Percentiles rank a stretch among this genome's conserved stretches.
These are phyloP conservation scores for Geum urbanum DNA, from an alignment of 306 rosid genomes.

Conservation along the genomic window DNA sequence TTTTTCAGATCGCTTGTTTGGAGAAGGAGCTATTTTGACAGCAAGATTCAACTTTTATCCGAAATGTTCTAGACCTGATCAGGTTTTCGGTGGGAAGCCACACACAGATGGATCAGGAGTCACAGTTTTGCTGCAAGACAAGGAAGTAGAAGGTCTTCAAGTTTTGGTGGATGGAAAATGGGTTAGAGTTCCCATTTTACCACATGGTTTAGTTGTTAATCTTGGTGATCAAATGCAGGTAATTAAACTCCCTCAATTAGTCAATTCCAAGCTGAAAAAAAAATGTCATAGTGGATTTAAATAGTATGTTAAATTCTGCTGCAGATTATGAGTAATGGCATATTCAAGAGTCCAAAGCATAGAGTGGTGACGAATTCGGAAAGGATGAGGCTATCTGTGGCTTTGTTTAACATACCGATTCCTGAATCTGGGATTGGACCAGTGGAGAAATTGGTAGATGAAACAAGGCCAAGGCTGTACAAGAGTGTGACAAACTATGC, in stretches of 20 bases:
- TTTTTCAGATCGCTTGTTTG: constrained; percentile 42
- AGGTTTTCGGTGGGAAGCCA: constrained; percentile 55
- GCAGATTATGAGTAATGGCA: constrained; percentile 19
- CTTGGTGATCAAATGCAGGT: constrained; percentile 61
- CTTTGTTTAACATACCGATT: constrained; percentile 13
- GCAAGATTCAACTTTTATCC: constrained; percentile 70
- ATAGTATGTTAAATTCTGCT: background rate
- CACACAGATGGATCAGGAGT: constrained; percentile 68
- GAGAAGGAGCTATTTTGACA: constrained; percentile 32
- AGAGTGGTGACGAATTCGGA: constrained; percentile 19
- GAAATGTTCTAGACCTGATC: constrained; percentile 57
- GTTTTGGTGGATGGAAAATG: constrained; percentile 58
- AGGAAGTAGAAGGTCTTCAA: constrained; percentile 73
- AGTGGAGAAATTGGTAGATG: background rate
- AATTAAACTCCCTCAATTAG: background rate
- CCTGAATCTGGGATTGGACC: constrained; percentile 13
- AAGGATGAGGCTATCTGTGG: constrained; percentile 11
- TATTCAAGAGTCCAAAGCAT: constrained; percentile 22
- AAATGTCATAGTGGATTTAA: background rate
- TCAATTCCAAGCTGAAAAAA: background rate
- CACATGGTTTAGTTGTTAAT: constrained; percentile 57
- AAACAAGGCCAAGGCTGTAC: constrained; percentile 9
- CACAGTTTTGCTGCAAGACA: constrained; percentile 63
- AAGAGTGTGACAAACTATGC: constrained; percentile 15
- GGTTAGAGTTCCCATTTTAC: constrained; percentile 58